phyloP scores from a whole-genome alignment of 495 filamentous ascomycete species.

The Penicillium alfredii region DNA sequence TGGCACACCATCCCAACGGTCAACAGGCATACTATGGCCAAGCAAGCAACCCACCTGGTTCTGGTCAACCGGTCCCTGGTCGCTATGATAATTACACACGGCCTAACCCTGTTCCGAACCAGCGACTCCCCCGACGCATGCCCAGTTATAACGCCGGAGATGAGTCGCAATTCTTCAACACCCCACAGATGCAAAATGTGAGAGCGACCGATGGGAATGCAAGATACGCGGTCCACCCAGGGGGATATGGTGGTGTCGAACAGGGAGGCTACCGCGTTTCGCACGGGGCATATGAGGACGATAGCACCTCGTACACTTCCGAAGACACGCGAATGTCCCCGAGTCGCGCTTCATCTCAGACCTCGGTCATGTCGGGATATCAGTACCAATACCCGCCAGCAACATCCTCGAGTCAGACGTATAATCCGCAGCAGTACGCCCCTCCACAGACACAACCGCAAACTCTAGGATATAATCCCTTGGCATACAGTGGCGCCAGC shows the following conservation, averaged over 20 bases:
- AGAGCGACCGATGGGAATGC: slow-evolving; percentile 26
- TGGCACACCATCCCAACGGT: slow-evolving; percentile 49
- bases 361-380: slow-evolving; percentile 49
- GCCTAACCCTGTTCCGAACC: slow-evolving; percentile 21
- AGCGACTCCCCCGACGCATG: slow-evolving; percentile 47
- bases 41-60: slow-evolving; percentile 29
- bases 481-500: slow-evolving; percentile 41
- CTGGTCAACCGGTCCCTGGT: slow-evolving; percentile 14
- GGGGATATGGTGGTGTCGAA: slow-evolving; percentile 8
- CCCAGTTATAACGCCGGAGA: slow-evolving; percentile 77
- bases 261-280: slow-evolving; percentile 21
- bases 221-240: slow-evolving; percentile 16
- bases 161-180: slow-evolving; percentile 52
- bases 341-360: slow-evolving; percentile 38
- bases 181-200: slow-evolving; percentile 24
- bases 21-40: slow-evolving; percentile 41
- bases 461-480: slow-evolving; percentile 32
- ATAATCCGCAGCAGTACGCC: slow-evolving; percentile 81
- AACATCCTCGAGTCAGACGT: slow-evolving; percentile 51
- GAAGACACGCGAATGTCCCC: slow-evolving; percentile 40
- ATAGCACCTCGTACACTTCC: slow-evolving; percentile 26
- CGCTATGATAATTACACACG: slow-evolving; percentile 20
- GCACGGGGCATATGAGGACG: slow-evolving; percentile 34
- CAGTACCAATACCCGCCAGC: slow-evolving; percentile 52
- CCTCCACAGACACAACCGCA: slow-evolving; percentile 54